These are phyloP conservation scores for Hordeum marinum DNA, from an alignment of 176 grass and related monocot genomes.

Conservation along the genomic window DNA sequence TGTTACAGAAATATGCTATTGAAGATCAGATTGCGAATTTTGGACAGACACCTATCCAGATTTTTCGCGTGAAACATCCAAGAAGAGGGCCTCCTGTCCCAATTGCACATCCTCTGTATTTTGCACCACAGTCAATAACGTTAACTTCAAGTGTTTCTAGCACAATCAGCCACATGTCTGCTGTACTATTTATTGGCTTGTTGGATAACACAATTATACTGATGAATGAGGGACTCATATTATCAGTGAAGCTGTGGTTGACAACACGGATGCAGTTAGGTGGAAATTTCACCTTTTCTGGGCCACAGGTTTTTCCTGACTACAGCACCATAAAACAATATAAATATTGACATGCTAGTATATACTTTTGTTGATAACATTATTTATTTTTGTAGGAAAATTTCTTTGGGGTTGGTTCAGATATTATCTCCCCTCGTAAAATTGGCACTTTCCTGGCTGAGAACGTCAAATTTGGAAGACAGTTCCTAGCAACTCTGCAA, in stretches of 20 bases:
- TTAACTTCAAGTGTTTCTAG: constrained; percentile 60
- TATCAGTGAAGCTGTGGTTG: constrained; percentile 86
- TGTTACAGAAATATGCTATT: constrained; percentile 93
- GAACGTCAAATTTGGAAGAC: constrained; percentile 87
- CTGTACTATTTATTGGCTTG: constrained; percentile 75
- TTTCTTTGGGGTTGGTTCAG: constrained; percentile 93
- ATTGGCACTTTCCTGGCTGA: constrained; percentile 81
- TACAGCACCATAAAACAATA: neutral
- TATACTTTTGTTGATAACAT: constrained; percentile 14
- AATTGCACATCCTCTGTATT: constrained; percentile 86
- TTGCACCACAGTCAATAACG: constrained; percentile 87
- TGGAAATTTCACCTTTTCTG: constrained; percentile 98
- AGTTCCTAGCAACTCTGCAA: constrained; percentile 70
- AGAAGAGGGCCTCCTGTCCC: constrained; percentile 95
- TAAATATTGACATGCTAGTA: neutral
- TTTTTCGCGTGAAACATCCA: constrained; percentile 91
- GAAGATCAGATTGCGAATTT: constrained; percentile 99
- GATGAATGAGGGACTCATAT: constrained; percentile 60
- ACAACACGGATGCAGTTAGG: constrained; percentile 77
- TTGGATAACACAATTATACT: constrained; percentile 71
- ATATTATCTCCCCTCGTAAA: constrained; percentile 77
- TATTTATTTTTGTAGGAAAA: constrained; percentile 54
- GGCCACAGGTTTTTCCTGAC: constrained; percentile 62
- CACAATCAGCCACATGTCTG: constrained; percentile 39
- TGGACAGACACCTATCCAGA: constrained; percentile 60